These are phyloP conservation scores for Colletotrichum horii DNA, from an alignment of 2,329 filamentous ascomycete genomes.

Conservation along the genomic window DNA sequence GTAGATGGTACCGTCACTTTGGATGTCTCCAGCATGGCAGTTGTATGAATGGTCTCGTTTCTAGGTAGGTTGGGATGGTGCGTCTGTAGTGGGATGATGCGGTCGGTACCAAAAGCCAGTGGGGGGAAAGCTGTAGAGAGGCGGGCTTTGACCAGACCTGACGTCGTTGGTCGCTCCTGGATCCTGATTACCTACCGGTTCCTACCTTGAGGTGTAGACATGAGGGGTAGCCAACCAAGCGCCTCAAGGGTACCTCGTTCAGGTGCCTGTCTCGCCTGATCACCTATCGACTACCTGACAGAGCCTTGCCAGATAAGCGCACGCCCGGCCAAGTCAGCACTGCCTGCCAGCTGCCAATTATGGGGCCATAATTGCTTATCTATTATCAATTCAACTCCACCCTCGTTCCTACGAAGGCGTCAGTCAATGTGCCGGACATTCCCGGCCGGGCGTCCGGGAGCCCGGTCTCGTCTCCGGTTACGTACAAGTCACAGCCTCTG, in stretches of 20 bases:
- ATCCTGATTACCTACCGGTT: not conserved
- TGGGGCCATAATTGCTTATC: not conserved
- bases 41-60: not conserved
- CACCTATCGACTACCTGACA: not conserved
- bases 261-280: not conserved
- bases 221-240: not conserved
- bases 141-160: not conserved
- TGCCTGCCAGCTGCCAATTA: not conserved
- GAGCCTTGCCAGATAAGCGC: not conserved
- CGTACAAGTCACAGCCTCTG: not conserved
- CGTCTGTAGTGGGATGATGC: not conserved
- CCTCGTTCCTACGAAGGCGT: not conserved
- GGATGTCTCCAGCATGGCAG: not conserved
- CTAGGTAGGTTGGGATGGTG: not conserved
- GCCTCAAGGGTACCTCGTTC: not conserved
- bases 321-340: not conserved
- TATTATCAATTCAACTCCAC: not conserved
- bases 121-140: not conserved
- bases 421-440: not conserved
- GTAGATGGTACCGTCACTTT: not conserved
- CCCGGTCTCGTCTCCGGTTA: slow-evolving; percentile 4
- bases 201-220: not conserved
- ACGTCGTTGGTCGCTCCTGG: not conserved
- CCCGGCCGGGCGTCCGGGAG: not conserved
- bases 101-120: not conserved